Evolutionary conservation across 2,329 filamentous ascomycete genomes (phyloP), one percentile per base, ranked within the genome.

Genomic region (Sarocladium kiliense): DNA sequence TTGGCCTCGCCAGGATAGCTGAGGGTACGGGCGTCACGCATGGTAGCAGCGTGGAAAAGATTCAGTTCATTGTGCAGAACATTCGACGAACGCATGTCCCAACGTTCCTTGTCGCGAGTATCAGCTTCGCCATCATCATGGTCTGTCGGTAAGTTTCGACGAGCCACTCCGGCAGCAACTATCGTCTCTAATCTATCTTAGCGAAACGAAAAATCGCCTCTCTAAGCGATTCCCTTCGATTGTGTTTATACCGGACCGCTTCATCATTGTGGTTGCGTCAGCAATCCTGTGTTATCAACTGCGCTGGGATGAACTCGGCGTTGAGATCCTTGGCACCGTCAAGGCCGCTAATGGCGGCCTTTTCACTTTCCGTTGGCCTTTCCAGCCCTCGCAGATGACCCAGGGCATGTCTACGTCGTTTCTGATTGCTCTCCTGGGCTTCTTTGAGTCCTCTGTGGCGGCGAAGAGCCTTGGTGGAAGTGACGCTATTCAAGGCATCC

Each of bases 371-470:
- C 85, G 88, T 58, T 97, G 92, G 80, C 93, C 94, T 0, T 94
- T 97, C 64, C 83, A 86, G 60, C 73, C 82, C 2, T 78, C 82
- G 4, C 84, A 95, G 62, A 85, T 97, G 77, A 80, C 83, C 23
- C 88, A 97, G 66, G 88, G 91, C 36, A 88, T 97, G 80, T 87
- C 89, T 53, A 97, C 94, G 0, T 88, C 91, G 0, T 96, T 99
- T 65, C 78, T 97, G 54, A 96, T 99, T 60, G 91, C 92, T 1
- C 78, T 99, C 23, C 84, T 99, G 0, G 94, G 94, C n/a, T 99
- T 99, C 72, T 99, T 99, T 64, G 94, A 99, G 71, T 96, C 91
- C 2, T 96, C 91, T 0, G 91, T 99, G 12, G 94, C 94, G 1
- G 94, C 94, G 34, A 97, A 97, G 72, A 93, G 89, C 59, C 75